These are phyloP conservation scores for Neurospora sp. DNA, from an alignment of 495 filamentous ascomycete genomes.

Conservation along the genomic window DNA sequence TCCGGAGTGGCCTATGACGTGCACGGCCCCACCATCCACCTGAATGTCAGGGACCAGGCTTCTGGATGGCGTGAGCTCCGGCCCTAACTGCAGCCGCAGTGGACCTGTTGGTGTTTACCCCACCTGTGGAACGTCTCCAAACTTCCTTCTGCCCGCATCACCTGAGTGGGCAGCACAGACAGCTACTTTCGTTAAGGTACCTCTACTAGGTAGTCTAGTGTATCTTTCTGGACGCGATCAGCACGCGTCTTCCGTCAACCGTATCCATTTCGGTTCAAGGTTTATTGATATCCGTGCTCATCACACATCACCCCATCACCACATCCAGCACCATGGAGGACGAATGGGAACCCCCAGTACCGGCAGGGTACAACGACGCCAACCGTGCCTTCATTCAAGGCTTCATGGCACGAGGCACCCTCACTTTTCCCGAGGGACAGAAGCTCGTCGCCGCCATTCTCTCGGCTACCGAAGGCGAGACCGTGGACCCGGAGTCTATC, in stretches of 20 bases:
- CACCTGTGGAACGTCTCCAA: neutral
- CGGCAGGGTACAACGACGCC: conserved; percentile 40
- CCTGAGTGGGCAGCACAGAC: neutral
- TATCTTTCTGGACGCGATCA: neutral
- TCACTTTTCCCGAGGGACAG: conserved; percentile 65
- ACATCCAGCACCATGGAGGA: conserved; percentile 11
- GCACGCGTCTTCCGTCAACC: neutral
- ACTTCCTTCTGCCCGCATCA: neutral
- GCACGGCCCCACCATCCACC: neutral
- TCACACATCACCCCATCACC: neutral
- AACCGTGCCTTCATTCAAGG: conserved; percentile 93
- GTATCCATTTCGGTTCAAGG: neutral
- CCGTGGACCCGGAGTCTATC: conserved; percentile 40
- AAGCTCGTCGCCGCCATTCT: conserved; percentile 69
- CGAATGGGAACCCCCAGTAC: conserved; percentile 18
- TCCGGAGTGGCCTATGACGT: neutral
- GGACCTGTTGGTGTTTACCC: neutral
- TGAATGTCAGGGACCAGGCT: neutral
- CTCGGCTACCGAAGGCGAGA: conserved; percentile 29
- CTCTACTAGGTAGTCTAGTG: no score
- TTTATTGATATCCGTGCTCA: neutral
- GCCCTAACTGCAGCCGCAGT: neutral
- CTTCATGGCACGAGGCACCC: conserved; percentile 64
- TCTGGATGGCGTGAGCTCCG: neutral
- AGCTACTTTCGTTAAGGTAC: neutral